phyloP scores from a whole-genome alignment of 805 yeast genomes.

The Geotrichum ghanense region DNA sequence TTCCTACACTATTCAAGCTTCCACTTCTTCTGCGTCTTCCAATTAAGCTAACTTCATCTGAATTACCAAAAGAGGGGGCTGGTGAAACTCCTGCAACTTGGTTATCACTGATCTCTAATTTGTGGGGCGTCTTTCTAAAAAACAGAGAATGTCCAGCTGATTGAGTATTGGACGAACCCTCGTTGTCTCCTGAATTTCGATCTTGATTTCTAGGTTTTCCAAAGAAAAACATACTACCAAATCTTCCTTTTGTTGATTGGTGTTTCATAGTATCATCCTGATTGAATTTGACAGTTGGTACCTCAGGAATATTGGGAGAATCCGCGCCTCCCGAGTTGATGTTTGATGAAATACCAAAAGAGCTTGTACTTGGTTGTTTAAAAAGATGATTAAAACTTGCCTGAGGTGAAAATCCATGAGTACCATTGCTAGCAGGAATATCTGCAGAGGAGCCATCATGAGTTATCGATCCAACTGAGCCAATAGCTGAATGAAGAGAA shows the following conservation, averaged over 20 bases:
- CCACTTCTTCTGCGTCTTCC: constrained; percentile 14
- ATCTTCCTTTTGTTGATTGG: neutral
- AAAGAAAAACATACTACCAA: constrained; percentile 1
- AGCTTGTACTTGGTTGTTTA: neutral
- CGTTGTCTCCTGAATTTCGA: neutral
- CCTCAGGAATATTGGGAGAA: neutral
- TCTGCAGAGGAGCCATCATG: constrained; percentile 2
- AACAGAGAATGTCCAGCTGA: neutral
- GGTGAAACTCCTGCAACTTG: neutral
- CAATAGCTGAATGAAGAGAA: constrained; percentile 10
- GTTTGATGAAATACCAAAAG: neutral
- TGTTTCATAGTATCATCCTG: neutral
- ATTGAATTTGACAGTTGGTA: neutral
- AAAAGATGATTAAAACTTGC: constrained; percentile 1
- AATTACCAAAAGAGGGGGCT: constrained; percentile 5
- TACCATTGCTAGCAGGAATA: neutral
- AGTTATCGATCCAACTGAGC: constrained; percentile 9
- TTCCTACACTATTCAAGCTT: constrained; percentile 9
- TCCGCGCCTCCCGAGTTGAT: neutral
- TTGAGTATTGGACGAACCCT: neutral
- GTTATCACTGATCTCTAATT: neutral
- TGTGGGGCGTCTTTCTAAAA: neutral
- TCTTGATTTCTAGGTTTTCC: constrained; percentile 2
- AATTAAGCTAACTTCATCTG: constrained; percentile 9
- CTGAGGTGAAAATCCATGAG: constrained; percentile 10